These are phyloP conservation scores for Mycena vulgaris DNA, from an alignment of 768 basidiomycete genomes.

Conservation along the genomic window DNA sequence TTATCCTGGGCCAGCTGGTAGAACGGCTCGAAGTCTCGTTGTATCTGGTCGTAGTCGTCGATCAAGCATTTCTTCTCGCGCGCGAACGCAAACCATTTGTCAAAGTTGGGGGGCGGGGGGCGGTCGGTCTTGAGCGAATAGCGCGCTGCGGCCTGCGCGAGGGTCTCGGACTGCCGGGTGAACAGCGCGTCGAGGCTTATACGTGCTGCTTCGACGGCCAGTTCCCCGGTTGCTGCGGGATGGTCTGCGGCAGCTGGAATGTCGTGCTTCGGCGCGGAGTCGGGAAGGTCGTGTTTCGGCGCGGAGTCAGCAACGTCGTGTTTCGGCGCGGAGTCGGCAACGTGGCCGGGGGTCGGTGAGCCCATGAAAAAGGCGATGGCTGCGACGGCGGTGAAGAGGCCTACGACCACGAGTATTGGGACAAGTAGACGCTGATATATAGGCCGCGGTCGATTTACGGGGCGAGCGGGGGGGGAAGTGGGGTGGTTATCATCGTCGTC, in stretches of 20 bases:
- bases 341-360: not conserved
- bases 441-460: not conserved
- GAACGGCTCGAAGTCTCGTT: slow-evolving; percentile 38
- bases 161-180: slow-evolving; percentile 31
- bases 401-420: slow-evolving; percentile 26
- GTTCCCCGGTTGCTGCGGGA: not conserved
- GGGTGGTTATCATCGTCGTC: slow-evolving; percentile 12
- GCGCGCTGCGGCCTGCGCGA: slow-evolving; percentile 37
- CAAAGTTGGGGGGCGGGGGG: slow-evolving; percentile 34
- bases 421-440: slow-evolving; percentile 24
- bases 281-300: not conserved
- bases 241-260: not conserved
- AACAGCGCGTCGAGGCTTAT: slow-evolving; percentile 22
- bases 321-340: not conserved
- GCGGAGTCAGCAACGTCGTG: not conserved
- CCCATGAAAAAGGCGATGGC: slow-evolving; percentile 31
- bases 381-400: slow-evolving; percentile 30
- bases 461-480: not conserved
- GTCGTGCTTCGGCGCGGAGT: not conserved
- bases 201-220: slow-evolving; percentile 17
- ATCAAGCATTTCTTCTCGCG: slow-evolving; percentile 35
- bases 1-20: slow-evolving; percentile 33
- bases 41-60: slow-evolving; percentile 39
- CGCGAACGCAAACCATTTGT: slow-evolving; percentile 37
- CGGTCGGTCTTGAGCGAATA: slow-evolving; percentile 37